A percentile compares a stretch with the other conserved stretches of the same genome.
Conservation (phyloP, 225 moss, liverwort and hornwort genomes). For the Polytrichum formosum region DNA sequence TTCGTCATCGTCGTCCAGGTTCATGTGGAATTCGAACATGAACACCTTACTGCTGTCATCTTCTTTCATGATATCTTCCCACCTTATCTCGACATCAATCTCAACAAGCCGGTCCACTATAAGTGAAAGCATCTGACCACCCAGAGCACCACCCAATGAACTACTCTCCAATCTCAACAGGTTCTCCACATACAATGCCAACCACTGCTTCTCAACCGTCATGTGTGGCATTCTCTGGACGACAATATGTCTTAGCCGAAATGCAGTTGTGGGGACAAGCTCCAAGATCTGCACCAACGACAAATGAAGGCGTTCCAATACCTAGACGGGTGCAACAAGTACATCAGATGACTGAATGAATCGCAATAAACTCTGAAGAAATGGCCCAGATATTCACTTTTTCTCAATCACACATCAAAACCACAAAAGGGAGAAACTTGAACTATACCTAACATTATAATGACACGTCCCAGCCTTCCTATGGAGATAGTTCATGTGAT, state of each 20-base stretch:
- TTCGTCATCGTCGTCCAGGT: conserved; percentile 73
- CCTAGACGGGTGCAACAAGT: conserved; percentile 9
- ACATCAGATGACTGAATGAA: background rate
- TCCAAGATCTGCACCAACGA: conserved; percentile 67
- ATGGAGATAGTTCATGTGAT: no score
- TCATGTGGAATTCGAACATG: conserved; percentile 99
- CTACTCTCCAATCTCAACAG: conserved; percentile 78
- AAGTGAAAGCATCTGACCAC: conserved; percentile 79
- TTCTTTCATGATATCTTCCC: conserved; percentile 89
- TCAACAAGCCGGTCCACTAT: conserved; percentile 88
- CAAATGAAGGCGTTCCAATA: conserved; percentile 63
- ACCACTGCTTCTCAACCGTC: conserved; percentile 76
- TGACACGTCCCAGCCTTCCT: no score
- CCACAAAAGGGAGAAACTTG: no score
- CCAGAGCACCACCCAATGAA: conserved; percentile 42
- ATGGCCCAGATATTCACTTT: no score
- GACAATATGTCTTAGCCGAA: conserved; percentile 73
- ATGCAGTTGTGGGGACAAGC: conserved; percentile 72
- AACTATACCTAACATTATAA: no score
- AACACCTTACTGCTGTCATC: conserved; percentile 81
- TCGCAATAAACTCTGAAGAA: no score
- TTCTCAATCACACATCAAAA: no score
- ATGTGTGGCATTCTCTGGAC: conserved; percentile 80
- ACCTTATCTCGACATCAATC: conserved; percentile 97
- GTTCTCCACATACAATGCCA: conserved; percentile 76